These are phyloP conservation scores for Naganishia randhawae DNA, from an alignment of 768 basidiomycete genomes.

Conservation along the genomic window DNA sequence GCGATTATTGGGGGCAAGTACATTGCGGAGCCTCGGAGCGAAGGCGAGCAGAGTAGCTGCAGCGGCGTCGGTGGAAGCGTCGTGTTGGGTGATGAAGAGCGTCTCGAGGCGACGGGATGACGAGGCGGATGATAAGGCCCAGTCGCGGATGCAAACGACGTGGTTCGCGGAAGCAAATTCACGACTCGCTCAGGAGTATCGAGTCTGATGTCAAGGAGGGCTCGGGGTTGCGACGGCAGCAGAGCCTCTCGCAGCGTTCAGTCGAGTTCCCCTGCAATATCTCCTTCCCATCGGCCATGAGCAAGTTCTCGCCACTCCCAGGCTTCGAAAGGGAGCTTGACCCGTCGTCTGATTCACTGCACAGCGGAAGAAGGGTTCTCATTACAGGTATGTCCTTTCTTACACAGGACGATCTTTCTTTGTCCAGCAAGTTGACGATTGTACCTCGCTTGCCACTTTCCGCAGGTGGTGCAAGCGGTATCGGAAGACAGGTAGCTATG, in stretches of 20 bases:
- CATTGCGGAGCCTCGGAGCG: conserved; percentile 2
- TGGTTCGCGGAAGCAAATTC: neutral
- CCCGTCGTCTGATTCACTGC: neutral
- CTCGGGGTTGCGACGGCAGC: no score
- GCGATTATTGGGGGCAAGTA: conserved; percentile 23
- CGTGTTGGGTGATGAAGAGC: neutral
- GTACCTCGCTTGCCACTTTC: neutral
- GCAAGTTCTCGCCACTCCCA: neutral
- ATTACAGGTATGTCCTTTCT: conserved; percentile 27
- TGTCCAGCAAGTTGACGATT: no score
- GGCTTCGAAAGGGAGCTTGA: neutral
- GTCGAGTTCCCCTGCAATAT: no score
- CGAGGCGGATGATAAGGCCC: neutral
- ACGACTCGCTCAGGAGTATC: no score
- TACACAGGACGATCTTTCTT: no score
- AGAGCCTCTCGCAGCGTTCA: no score
- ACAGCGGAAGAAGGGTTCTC: conserved; percentile 22
- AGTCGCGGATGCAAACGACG: neutral
- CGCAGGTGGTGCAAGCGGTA: conserved; percentile 28
- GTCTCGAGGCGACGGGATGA: neutral
- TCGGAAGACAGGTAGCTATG: conserved; percentile 29
- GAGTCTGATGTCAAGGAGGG: no score
- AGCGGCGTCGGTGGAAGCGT: neutral
- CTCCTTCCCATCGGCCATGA: no score
- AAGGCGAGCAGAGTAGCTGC: no score